phyloP scores from a whole-genome alignment of 2,329 filamentous ascomycete genomes.

The Colletotrichum somersetense region DNA sequence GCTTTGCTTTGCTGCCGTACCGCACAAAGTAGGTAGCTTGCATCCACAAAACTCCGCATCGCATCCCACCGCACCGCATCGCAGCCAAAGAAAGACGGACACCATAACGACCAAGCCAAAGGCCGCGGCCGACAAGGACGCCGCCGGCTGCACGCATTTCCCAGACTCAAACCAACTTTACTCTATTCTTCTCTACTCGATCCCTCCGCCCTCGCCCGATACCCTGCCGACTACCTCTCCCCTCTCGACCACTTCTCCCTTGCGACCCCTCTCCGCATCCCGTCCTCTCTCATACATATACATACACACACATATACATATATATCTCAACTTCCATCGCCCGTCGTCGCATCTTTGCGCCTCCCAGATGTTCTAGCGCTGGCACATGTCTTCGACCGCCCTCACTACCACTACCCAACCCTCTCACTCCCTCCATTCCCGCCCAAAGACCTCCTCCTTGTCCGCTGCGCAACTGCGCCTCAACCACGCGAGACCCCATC shows the following conservation, averaged over 20 bases:
- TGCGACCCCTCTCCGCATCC: not conserved
- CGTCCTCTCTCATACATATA: not conserved
- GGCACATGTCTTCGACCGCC: conserved; percentile 42
- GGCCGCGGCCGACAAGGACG: not conserved
- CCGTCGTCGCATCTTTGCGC: conserved; percentile 7
- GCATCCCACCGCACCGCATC: not conserved
- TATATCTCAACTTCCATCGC: conserved; percentile 14
- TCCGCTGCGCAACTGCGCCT: conserved; percentile 13
- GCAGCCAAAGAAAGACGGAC: not conserved
- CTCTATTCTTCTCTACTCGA: not conserved
- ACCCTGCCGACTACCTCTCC: not conserved
- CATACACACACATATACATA: too few species aligned
- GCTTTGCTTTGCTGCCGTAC: not conserved
- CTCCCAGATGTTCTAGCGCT: conserved; percentile 36
- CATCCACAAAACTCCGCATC: not conserved
- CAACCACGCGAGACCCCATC: conserved; percentile 6
- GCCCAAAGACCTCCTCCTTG: conserved; percentile 32
- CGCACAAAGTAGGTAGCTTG: not conserved
- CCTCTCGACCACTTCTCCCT: conserved; percentile 14
- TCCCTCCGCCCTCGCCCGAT: conserved; percentile 2
- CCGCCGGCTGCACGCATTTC: conserved; percentile 29
- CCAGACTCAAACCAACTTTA: not conserved
- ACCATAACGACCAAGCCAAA: conserved; percentile 12
- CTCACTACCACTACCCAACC: conserved; percentile 27
- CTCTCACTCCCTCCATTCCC: conserved; percentile 36